phyloP scores from a whole-genome alignment of 148 eudicot genomes.

The Amaranthus cruentus region DNA sequence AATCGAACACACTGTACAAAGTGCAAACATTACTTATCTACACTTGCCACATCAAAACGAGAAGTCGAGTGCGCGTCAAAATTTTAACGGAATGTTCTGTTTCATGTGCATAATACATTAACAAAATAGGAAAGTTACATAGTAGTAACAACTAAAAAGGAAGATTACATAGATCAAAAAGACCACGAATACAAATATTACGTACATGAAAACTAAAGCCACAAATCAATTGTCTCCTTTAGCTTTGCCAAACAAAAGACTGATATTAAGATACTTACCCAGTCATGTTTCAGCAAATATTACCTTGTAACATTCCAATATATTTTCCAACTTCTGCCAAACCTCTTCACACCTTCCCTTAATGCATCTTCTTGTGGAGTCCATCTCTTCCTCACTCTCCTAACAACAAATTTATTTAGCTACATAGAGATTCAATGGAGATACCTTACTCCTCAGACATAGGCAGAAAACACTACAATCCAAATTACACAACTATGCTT shows the following conservation, averaged over 20 bases:
- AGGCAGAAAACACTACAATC: too few relatives aligned
- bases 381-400: slow-evolving; percentile 52
- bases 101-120: slow-evolving; percentile 14
- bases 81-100: neutral
- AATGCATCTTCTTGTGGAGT: slow-evolving; percentile 58
- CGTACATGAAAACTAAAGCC: neutral
- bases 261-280: slow-evolving; percentile 2
- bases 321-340: slow-evolving; percentile 57
- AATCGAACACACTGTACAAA: too few relatives aligned
- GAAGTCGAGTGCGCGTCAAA: neutral
- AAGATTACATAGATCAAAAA: neutral
- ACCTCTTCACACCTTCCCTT: slow-evolving; percentile 54
- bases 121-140: slow-evolving; percentile 7
- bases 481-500: too few relatives aligned
- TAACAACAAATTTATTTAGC: slow-evolving; percentile 14
- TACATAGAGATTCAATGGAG: slow-evolving; percentile 40
- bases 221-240: neutral
- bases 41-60: neutral
- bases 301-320: slow-evolving; percentile 30
- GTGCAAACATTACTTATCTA: neutral
- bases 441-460: slow-evolving; percentile 3
- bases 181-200: neutral
- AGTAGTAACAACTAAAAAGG: neutral
- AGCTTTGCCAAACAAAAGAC: slow-evolving; percentile 1
- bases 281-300: slow-evolving; percentile 67